A percentile compares a stretch with the other conserved stretches of the same genome.
These are phyloP conservation scores for Leccinum boreale DNA, from an alignment of 768 basidiomycete species.

Conservation along the genomic window DNA sequence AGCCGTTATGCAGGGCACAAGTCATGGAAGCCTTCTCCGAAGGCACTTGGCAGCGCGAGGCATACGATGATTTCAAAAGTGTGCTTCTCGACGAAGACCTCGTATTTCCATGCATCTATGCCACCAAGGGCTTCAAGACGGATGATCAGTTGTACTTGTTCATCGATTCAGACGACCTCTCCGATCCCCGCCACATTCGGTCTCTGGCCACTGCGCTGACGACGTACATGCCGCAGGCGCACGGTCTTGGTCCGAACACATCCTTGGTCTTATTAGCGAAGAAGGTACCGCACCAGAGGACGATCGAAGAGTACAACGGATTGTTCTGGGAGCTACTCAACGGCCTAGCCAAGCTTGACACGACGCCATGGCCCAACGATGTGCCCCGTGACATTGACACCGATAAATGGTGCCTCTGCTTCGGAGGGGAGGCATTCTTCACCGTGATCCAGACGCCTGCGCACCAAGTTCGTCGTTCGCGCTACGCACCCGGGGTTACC, in stretches of 20 bases:
- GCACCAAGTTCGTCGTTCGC: slow-evolving; percentile 20
- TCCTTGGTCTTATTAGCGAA: slow-evolving; percentile 20
- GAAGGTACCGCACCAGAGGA: slow-evolving; percentile 3
- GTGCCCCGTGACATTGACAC: slow-evolving; percentile 19
- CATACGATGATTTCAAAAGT: slow-evolving; percentile 16
- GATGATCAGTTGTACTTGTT: slow-evolving; percentile 20
- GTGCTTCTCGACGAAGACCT: slow-evolving; percentile 23
- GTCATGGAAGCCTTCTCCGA: slow-evolving; percentile 6
- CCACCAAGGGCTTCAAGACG: slow-evolving; percentile 21
- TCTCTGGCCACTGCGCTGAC: slow-evolving; percentile 14
- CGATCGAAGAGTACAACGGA: slow-evolving; percentile 17
- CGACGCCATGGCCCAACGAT: slow-evolving; percentile 12
- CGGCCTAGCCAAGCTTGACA: slow-evolving; percentile 16
- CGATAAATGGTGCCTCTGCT: slow-evolving; percentile 21
- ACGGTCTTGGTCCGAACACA: slow-evolving; percentile 17
- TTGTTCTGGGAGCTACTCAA: slow-evolving; percentile 21
- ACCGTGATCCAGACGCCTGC: slow-evolving; percentile 19
- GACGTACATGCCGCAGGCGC: slow-evolving; percentile 15
- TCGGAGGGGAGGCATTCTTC: slow-evolving; percentile 19
- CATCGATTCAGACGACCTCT: slow-evolving; percentile 22
- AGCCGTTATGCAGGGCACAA: slow-evolving; percentile 11
- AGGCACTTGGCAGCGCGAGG: slow-evolving; percentile 17
- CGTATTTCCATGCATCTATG: slow-evolving; percentile 21
- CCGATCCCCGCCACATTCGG: slow-evolving; percentile 18
- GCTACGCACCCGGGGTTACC: slow-evolving; percentile 14